Conservation (phyloP, 164 flowering plant species). For the Vitis amurensis region DNA sequence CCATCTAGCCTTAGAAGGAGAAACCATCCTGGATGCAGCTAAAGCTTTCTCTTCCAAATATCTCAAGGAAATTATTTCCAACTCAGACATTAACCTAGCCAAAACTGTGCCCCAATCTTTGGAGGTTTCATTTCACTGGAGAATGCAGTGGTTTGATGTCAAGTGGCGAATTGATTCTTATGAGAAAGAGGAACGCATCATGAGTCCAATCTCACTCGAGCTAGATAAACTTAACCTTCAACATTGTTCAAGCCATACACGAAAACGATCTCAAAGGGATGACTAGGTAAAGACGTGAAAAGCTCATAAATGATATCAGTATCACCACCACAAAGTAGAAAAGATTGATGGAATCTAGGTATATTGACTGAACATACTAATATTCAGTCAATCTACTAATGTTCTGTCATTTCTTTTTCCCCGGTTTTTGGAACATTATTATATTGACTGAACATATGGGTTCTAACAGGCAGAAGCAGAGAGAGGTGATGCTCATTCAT, state of each 20-base stretch:
- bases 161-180: conserved; percentile 29
- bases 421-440: too few relatives aligned
- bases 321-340: neutral
- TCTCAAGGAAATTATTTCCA: conserved; percentile 6
- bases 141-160: conserved; percentile 33
- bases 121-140: conserved; percentile 37
- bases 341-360: neutral
- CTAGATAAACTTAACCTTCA: conserved; percentile 48
- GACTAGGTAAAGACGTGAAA: conserved; percentile 22
- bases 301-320: too few relatives aligned
- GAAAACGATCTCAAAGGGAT: conserved; percentile 29
- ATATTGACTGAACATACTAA: too few relatives aligned
- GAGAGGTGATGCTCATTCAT: conserved; percentile 46
- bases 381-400: too few relatives aligned
- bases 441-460: too few relatives aligned
- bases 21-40: conserved; percentile 27
- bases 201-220: conserved; percentile 16
- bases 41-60: conserved; percentile 17
- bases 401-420: neutral
- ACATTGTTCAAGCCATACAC: conserved; percentile 38
- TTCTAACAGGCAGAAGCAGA: conserved; percentile 1
- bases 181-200: conserved; percentile 12
- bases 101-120: conserved; percentile 26
- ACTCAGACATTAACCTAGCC: conserved; percentile 9
- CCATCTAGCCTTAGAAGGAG: conserved; percentile 29